A percentile compares a stretch with the other conserved stretches of the same genome.
Evolutionary conservation across 2,329 filamentous ascomycete genomes (phyloP).

Genomic region (Thielaviopsis musarum): DNA sequence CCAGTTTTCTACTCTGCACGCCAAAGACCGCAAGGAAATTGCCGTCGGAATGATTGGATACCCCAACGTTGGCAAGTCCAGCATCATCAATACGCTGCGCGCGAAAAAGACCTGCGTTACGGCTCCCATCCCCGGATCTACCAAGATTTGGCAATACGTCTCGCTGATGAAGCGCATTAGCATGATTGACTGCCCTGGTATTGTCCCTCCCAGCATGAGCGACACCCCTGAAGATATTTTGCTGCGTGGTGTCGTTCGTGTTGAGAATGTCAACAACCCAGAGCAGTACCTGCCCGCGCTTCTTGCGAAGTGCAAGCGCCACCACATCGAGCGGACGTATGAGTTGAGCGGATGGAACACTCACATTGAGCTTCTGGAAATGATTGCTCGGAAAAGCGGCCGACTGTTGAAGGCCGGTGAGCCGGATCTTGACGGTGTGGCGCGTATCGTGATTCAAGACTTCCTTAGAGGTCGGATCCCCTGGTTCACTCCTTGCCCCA

Average conservation of each 20-base stretch:
- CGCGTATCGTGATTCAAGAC: slow-evolving; percentile 93
- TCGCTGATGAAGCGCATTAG: slow-evolving; percentile 82
- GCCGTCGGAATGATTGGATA: slow-evolving; percentile 64
- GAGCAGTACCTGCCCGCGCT: slow-evolving; percentile 88
- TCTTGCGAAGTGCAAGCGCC: slow-evolving; percentile 60
- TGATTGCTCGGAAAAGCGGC: slow-evolving; percentile 73
- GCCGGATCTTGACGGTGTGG: slow-evolving; percentile 83
- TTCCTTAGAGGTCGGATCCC: slow-evolving; percentile 91
- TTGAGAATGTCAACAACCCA: slow-evolving; percentile 92
- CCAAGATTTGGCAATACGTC: slow-evolving; percentile 96
- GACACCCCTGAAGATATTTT: slow-evolving; percentile 81
- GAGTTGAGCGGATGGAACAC: slow-evolving; percentile 66
- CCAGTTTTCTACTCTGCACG: slow-evolving; percentile 82
- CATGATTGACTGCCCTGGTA: slow-evolving; percentile 91
- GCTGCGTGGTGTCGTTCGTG: slow-evolving; percentile 75
- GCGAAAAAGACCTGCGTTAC: slow-evolving; percentile 91
- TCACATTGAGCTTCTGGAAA: slow-evolving; percentile 68
- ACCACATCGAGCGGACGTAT: slow-evolving; percentile 86
- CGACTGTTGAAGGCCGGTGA: slow-evolving; percentile 83
- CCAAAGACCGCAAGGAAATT: slow-evolving; percentile 73
- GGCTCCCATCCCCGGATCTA: slow-evolving; percentile 69
- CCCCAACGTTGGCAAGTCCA: slow-evolving; percentile 90
- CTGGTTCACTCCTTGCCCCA: slow-evolving; percentile 72
- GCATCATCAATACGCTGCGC: slow-evolving; percentile 88
- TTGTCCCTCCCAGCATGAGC: slow-evolving; percentile 73